Base-by-base conservation (phyloP, 2,329 filamentous ascomycete genomes). In the Colletotrichum trifolii region DNA sequence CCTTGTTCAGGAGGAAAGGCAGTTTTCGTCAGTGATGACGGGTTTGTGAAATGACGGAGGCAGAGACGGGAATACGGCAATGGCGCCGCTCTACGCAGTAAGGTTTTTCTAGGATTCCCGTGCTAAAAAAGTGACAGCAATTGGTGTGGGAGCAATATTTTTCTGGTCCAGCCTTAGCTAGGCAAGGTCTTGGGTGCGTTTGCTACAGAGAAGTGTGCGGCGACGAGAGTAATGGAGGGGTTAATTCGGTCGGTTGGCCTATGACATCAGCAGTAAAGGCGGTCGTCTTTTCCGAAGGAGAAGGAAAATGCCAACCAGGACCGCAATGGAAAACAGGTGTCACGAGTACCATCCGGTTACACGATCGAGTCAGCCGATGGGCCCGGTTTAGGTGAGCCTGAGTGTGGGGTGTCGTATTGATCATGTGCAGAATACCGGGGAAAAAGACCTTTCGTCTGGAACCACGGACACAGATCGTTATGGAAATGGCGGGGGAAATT, bases 291-390 rank as follows among this genome's bases (percentile, higher is more conserved):
- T 25, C 17, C 10, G 9, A 15, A 60, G 33, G 13, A 15, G 38
- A 35, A n/a, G 38, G 38, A 4, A 45, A 62, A 49, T 56, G 38
- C 39, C 15, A 33, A 15, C 57, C 43, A 36, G 48, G 38, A 50
- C 15, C 40, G 15, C 49, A 55, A 54, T 25, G 25, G 4, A 40
- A 65, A 55, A 25, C 54, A 42, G 8, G 58, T 53, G 58, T 66
- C 58, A 66, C 63, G 63, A 45, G 63, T 63, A 66, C 63, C 42
- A 9, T 57, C 46, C 15, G 62, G 47, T 48, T 47, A 65, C 62
- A 62, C 50, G 33, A 49, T 17, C 53, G 58, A 66, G 63, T 66
- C 63, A 66, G 63, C 52, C 46, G 58, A 62, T 36, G 35, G 40
- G 52, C 40, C 57, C 39, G 12, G 35, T 56, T 34, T 52, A 61